phyloP scores from a whole-genome alignment of 2,329 filamentous ascomycete genomes.

The Aspergillus piperis region DNA sequence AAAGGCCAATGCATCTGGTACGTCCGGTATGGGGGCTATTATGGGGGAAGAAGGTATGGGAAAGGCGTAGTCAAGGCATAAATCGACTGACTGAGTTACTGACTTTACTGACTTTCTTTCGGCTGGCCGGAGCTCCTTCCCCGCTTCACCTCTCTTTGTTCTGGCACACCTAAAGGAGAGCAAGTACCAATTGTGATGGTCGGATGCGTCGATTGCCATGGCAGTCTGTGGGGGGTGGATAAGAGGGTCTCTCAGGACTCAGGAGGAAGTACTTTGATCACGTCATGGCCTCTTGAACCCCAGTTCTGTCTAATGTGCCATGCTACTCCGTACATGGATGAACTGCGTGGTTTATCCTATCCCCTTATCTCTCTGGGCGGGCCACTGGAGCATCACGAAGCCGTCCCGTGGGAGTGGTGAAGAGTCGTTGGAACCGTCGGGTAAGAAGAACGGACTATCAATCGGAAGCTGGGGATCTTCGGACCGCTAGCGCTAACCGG shows the following conservation, averaged over 20 bases:
- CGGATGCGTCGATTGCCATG: neutral
- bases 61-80: neutral
- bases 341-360: neutral
- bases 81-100: no score
- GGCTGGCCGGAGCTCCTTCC: conserved; percentile 9
- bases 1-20: conserved; percentile 1
- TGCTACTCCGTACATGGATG: neutral
- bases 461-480: conserved; percentile 14
- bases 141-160: conserved; percentile 13
- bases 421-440: conserved; percentile 2
- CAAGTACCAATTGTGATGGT: conserved; percentile 1
- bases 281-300: neutral
- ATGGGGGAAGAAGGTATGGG: no score
- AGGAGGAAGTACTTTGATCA: neutral
- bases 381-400: neutral
- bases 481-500: conserved; percentile 18
- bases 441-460: conserved; percentile 6
- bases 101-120: conserved; percentile 8
- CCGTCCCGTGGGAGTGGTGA: neutral
- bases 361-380: no score
- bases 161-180: conserved; percentile 11
- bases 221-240: neutral
- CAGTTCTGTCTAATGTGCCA: neutral
- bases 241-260: no score
- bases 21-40: neutral